Conservation (phyloP, 257 asterid species). For the Craterostigma plantagineum region DNA sequence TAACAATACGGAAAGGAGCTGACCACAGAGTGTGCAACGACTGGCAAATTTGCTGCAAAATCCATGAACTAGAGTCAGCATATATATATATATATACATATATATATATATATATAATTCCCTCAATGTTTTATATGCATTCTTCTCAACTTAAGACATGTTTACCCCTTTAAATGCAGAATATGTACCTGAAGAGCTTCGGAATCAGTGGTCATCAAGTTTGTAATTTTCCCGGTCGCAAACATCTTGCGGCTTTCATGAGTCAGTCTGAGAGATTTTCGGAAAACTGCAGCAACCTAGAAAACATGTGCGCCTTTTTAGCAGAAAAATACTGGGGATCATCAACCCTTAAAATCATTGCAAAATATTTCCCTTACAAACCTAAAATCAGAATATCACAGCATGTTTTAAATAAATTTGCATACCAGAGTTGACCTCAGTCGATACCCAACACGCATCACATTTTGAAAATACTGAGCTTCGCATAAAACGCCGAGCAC, state of each 20-base stretch:
- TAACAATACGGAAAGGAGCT: slow-evolving; percentile 73
- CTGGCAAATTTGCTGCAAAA: slow-evolving; percentile 84
- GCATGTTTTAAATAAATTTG: not conserved
- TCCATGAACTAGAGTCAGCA: slow-evolving; percentile 8
- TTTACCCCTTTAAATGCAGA: not conserved
- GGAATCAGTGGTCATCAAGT: slow-evolving; percentile 89
- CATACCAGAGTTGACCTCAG: slow-evolving; percentile 83
- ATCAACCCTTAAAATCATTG: not conserved
- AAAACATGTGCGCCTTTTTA: slow-evolving; percentile 7
- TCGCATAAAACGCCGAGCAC: slow-evolving; percentile 80
- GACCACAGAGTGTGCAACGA: slow-evolving; percentile 90
- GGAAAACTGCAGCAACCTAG: slow-evolving; percentile 84
- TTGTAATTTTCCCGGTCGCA: slow-evolving; percentile 82
- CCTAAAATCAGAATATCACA: not conserved
- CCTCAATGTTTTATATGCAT: no score
- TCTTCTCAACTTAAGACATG: no score
- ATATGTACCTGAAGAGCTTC: slow-evolving; percentile 73
- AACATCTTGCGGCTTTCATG: slow-evolving; percentile 88
- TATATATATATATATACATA: slow-evolving; percentile 6
- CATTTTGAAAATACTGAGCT: slow-evolving; percentile 94
- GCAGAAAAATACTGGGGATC: no score
- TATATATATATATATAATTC: no score
- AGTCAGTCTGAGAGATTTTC: slow-evolving; percentile 75
- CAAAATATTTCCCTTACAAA: slow-evolving; percentile 5
- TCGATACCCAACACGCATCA: slow-evolving; percentile 95